Percentiles rank a stretch among this genome's conserved stretches.
Conservation (phyloP, 352 stramenopile species). For the Phytophthora melonis region DNA sequence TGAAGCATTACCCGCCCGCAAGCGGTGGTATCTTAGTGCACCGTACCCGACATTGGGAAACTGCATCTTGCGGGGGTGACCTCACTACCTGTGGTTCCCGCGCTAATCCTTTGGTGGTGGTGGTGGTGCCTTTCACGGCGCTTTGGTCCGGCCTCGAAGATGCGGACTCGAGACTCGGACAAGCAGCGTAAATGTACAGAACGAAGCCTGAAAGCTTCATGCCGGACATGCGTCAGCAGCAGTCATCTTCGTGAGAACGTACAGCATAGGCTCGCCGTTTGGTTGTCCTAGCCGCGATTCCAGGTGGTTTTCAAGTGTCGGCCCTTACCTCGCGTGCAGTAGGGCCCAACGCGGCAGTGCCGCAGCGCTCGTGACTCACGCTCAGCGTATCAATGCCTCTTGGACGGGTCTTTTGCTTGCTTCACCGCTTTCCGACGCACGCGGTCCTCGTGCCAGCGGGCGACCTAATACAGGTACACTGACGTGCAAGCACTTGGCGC, state of each 20-base stretch:
- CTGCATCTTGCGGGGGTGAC: not conserved
- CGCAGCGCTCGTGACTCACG: slow-evolving; percentile 12
- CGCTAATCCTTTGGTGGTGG: slow-evolving; percentile 2
- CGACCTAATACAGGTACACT: too few species aligned
- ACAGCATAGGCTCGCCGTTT: slow-evolving; percentile 26
- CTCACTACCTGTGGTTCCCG: not conserved
- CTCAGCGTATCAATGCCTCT: not conserved
- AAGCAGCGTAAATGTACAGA: slow-evolving; percentile 18
- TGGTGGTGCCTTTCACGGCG: not conserved
- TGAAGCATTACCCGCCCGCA: not conserved
- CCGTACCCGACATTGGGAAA: not conserved
- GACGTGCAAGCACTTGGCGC: not conserved
- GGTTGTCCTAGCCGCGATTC: slow-evolving; percentile 33
- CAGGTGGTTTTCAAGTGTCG: slow-evolving; percentile 29
- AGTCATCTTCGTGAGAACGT: slow-evolving; percentile 28
- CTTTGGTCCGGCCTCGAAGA: not conserved
- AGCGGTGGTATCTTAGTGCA: not conserved
- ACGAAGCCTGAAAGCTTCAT: slow-evolving; percentile 18
- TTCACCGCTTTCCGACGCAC: slow-evolving; percentile 8
- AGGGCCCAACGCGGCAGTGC: too few species aligned
- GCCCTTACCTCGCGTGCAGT: slow-evolving; percentile 21
- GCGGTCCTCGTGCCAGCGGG: slow-evolving; percentile 5
- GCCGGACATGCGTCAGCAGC: slow-evolving; percentile 16
- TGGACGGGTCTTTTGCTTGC: slow-evolving; percentile 36
- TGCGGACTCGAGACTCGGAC: slow-evolving; percentile 15